Evolutionary conservation across 2,329 filamentous ascomycete species (phyloP), one percentile per base, ranked within the genome.

Genomic region (Claviceps humidiphila): DNA sequence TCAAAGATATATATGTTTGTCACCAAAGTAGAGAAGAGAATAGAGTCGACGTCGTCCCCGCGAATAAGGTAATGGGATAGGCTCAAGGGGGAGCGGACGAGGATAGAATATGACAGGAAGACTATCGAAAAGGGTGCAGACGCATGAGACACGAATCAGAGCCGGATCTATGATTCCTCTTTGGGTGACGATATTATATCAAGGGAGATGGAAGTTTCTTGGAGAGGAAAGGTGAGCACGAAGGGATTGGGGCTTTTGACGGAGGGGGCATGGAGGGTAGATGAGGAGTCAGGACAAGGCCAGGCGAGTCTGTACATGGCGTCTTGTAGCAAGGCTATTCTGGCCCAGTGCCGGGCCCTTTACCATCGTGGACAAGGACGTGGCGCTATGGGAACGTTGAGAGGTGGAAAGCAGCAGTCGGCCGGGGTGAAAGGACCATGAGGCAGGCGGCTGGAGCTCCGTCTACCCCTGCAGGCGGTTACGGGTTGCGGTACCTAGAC

Each of bases 231-330:
- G 55, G 56, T 53, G 58, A 52, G 58, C 51, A 49, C 22, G 22
- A 22, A 22, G 22, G 22, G 22, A 54, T 55, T 41, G 42, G 43
- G 26, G 9, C 47, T 41, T 22, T 47, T 49, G 58, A 53, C 49
- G 60, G 63, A 34, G 30, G 63, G 63, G 65, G 64, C 56, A 63
- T 62, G 58, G 56, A 60, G 64, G 64, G 64, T 65, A 67, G 59
- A 66, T 64, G 63, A 67, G 67, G 39, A 41, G 30, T 34, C 30
- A 11, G 39, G 64, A 64, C 63, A 61, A 60, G 59, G 44, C 46
- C 50, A n/a, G 53, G 45, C 46, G 45, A 54, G 48, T 47, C 24
- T 53, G 47, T 50, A 50, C 39, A 48, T 44, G 41, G 51, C 46
- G 46, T 44, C 30, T 20, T 37, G 47, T 13, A 49, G 60, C 57